phyloP scores from a whole-genome alignment of 1,139 yeast genomes.

The Geotrichum australiense region DNA sequence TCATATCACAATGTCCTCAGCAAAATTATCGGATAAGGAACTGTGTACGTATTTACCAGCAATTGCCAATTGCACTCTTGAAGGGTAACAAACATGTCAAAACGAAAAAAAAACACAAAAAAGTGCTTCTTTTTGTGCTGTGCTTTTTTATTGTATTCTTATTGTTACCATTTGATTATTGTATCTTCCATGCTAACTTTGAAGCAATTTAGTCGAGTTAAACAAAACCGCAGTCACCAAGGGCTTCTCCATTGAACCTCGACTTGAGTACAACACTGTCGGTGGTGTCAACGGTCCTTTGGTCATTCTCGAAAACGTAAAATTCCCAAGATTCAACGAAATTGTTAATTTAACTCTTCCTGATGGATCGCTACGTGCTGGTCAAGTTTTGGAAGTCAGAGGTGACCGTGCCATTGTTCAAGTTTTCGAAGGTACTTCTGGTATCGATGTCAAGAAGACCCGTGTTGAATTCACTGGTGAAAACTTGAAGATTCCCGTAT shows the following conservation, averaged over 20 bases:
- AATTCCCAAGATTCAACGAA: conserved; percentile 93
- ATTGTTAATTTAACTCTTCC: conserved; percentile 95
- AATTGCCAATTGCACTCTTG: too few relatives aligned
- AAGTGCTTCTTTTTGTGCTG: neutral
- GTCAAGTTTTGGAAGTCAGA: conserved; percentile 96
- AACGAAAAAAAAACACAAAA: too few relatives aligned
- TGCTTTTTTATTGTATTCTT: neutral
- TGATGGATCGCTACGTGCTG: conserved; percentile 89
- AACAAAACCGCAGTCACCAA: conserved; percentile 89
- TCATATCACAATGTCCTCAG: conserved; percentile 22
- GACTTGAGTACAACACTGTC: conserved; percentile 89
- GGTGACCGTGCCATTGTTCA: conserved; percentile 97
- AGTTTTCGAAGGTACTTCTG: conserved; percentile 97
- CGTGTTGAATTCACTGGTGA: conserved; percentile 96
- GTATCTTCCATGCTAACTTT: neutral
- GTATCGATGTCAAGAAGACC: conserved; percentile 96
- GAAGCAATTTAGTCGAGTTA: conserved; percentile 46
- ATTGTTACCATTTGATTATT: neutral
- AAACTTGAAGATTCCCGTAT: conserved; percentile 84
- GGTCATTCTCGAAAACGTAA: conserved; percentile 91
- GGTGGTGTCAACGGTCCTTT: conserved; percentile 98
- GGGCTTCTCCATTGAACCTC: conserved; percentile 84
- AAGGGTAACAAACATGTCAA: too few relatives aligned
- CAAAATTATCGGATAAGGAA: conserved; percentile 25
- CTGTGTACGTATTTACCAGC: conserved; percentile 20